Evolutionary conservation across 2,329 filamentous ascomycete genomes (phyloP), one percentile per base, ranked within the genome.

Genomic region (Aspergillus proliferans): DNA sequence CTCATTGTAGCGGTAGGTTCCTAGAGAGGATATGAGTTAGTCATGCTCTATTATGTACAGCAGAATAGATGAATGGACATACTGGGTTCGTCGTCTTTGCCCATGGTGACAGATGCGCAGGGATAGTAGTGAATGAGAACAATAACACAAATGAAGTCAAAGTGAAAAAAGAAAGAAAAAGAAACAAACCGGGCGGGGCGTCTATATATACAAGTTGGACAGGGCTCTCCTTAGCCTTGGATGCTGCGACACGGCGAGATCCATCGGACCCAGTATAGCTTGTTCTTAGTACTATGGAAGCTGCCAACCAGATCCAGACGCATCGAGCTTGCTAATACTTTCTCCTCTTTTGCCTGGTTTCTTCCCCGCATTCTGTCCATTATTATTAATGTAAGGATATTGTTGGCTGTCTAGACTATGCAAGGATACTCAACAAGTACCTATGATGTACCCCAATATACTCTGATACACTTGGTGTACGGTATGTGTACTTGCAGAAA

Each of bases 1-100:
- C 66, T 83, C 78, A 57, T 77, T 71, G 66, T 83, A 83, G 54
- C 75, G 75, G 64, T 71, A 71, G 49, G 67, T 69, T 48, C 64
- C 68, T 71, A 38, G 26, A 28, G 48, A 45, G 33, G 50, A 12
- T 12, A 28, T 30, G 26, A 30, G 10, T 52, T 47, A 41, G 34
- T 44, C 39, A 39, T 24, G 15, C 8, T 22, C 15, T 40, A 36
- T 22, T 21, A 12, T 21, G 15, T 12, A 21, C 18, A 19, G 34
- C 6, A 15, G 26, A 43, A 42, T 15, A 41, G 19, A 6, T 19
- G 21, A 15, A 19, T 4, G 19, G 21, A 56, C 58, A 36, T 59
- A 63, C 64, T 63, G 40, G 61, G 62, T 50, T 68, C 62, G 49
- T 67, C 63, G 56, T 69, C 63, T 56, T 67, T 57, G 53, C 65